phyloP scores from a whole-genome alignment of 2,329 filamentous ascomycete genomes.

The Alternaria viburni region DNA sequence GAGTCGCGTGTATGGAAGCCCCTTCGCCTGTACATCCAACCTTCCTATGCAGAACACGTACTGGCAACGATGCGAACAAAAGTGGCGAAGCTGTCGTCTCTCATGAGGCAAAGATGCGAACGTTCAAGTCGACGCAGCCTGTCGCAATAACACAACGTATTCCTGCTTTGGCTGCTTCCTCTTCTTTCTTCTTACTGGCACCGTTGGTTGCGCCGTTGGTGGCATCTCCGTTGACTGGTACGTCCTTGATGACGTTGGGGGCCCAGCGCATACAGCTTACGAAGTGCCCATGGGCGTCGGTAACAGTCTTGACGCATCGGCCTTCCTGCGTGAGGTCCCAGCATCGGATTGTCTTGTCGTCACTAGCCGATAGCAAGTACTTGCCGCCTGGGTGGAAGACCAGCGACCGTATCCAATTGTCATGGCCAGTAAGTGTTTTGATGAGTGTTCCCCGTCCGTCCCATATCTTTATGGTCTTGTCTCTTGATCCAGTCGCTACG shows the following conservation, averaged over 20 bases:
- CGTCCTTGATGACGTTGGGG: constrained; percentile 72
- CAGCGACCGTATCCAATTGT: constrained; percentile 89
- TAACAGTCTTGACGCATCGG: constrained; percentile 83
- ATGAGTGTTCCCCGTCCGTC: constrained; percentile 83
- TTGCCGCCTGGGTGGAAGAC: constrained; percentile 92
- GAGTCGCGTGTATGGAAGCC: constrained; percentile 2
- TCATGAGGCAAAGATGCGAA: constrained; percentile 75
- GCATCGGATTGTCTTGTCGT: constrained; percentile 91
- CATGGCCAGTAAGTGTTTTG: constrained; percentile 84
- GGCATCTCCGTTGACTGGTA: constrained; percentile 48
- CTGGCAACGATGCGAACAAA: constrained; percentile 3
- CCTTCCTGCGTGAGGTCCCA: constrained; percentile 94
- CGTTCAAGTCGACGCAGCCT: constrained; percentile 80
- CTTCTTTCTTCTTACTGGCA: constrained; percentile 59
- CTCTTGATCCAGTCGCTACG: constrained; percentile 84
- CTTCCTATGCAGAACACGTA: constrained; percentile 11
- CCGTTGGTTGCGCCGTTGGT: constrained; percentile 55
- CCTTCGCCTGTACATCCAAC: constrained; percentile 12
- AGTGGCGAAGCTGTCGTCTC: not conserved
- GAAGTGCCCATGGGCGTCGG: constrained; percentile 81
- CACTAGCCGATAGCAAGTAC: constrained; percentile 82
- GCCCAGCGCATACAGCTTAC: constrained; percentile 89
- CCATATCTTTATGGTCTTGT: constrained; percentile 92
- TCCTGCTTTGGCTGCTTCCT: constrained; percentile 61
- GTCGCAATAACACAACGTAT: constrained; percentile 88